Percentiles rank a stretch among this genome's conserved stretches.
Conservation (phyloP, 2,329 filamentous ascomycete genomes). For the Diplodia seriata region DNA sequence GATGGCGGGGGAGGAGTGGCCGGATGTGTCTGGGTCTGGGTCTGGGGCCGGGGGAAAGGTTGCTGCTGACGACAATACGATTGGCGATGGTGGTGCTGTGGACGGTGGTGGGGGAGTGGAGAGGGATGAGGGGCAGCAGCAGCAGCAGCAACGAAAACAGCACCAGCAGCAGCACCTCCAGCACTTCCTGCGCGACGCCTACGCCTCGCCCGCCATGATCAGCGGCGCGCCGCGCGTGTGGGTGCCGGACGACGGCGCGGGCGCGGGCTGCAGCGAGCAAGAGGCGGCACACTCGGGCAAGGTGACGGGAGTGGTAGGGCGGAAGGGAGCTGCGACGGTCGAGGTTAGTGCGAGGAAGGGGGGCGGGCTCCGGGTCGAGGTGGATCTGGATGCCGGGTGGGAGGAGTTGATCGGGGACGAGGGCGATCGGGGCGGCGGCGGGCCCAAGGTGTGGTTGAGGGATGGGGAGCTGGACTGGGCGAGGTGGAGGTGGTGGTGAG, state of each 20-base stretch:
- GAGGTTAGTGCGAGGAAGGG: neutral
- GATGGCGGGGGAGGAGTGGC: neutral
- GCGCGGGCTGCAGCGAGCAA: neutral
- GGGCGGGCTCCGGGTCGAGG: neutral
- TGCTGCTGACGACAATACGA: no score
- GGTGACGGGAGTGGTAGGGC: slow-evolving; percentile 8
- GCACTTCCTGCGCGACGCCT: neutral
- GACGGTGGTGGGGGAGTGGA: no score
- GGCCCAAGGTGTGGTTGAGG: slow-evolving; percentile 17
- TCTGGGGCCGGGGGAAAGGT: no score
- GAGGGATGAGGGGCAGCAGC: no score
- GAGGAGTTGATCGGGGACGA: slow-evolving; percentile 3
- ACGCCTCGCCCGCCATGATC: slow-evolving; percentile 20
- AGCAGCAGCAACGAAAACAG: no score
- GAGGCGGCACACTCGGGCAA: neutral
- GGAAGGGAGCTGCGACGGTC: neutral
- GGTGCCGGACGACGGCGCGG: slow-evolving; percentile 5
- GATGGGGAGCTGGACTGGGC: slow-evolving; percentile 27
- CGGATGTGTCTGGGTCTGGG: neutral
- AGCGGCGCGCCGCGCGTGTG: slow-evolving; percentile 19
- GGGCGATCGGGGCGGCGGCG: neutral
- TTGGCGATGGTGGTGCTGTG: no score
- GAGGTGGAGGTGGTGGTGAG: slow-evolving; percentile 24
- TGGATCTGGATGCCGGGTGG: slow-evolving; percentile 2
- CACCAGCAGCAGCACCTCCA: neutral